Evolutionary conservation across 345 rosid species (phyloP).

Genomic region (Populus nigra): DNA sequence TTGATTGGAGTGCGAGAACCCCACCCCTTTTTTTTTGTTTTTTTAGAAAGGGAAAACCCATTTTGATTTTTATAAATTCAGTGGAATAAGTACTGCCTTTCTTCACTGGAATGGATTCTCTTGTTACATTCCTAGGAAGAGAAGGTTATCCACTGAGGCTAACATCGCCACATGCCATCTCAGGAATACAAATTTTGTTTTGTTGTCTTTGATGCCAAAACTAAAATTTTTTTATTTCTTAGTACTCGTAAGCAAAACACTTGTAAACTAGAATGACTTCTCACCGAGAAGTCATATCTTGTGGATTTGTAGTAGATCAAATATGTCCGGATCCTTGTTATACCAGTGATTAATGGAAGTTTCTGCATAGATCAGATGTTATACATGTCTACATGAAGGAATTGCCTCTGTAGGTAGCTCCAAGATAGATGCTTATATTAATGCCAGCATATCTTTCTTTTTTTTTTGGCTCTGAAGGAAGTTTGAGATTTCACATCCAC

Average conservation of each 20-base stretch:
- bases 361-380: neutral
- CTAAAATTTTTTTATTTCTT: neutral
- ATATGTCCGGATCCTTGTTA: neutral
- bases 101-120: neutral
- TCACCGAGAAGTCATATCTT: neutral
- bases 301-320: neutral
- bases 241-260: neutral
- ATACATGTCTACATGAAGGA: neutral
- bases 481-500: neutral
- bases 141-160: neutral
- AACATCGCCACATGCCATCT: neutral
- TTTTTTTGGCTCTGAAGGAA: neutral
- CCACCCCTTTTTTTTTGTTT: too few relatives aligned
- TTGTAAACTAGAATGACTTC: neutral
- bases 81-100: too few relatives aligned
- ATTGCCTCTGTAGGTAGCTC: neutral
- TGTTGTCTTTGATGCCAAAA: neutral
- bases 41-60: neutral
- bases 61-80: neutral
- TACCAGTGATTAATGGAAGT: neutral
- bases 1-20: neutral
- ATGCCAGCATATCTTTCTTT: too few relatives aligned
- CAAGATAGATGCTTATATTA: too few relatives aligned
- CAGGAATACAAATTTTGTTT: neutral
- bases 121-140: neutral